These are phyloP conservation scores for Coemansia sp. DNA, from an alignment of 192 early-diverging fungal species.

Conservation along the genomic window DNA sequence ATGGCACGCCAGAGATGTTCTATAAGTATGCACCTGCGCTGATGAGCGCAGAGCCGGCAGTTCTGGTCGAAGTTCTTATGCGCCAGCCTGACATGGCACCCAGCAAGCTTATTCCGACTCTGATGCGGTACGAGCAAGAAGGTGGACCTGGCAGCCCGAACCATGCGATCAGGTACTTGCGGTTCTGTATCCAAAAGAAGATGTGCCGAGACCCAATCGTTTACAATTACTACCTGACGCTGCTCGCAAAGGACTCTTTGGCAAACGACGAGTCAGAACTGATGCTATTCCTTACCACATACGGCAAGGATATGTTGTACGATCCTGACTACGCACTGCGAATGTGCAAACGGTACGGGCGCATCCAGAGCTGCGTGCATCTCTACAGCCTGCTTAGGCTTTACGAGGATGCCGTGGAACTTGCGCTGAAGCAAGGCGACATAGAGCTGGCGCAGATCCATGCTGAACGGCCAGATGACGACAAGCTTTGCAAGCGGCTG, in stretches of 20 bases:
- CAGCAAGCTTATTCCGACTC: slow-evolving; percentile 80
- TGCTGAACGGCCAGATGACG: slow-evolving; percentile 90
- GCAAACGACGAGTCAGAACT: slow-evolving; percentile 66
- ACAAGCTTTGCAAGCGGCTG: slow-evolving; percentile 78
- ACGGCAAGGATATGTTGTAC: slow-evolving; percentile 77
- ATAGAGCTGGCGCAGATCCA: slow-evolving; percentile 88
- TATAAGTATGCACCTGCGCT: slow-evolving; percentile 87
- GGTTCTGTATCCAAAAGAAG: slow-evolving; percentile 74
- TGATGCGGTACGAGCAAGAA: slow-evolving; percentile 77
- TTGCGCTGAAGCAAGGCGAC: slow-evolving; percentile 83
- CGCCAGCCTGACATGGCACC: slow-evolving; percentile 79
- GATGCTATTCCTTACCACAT: slow-evolving; percentile 69
- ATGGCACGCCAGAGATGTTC: slow-evolving; percentile 77
- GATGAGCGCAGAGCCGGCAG: slow-evolving; percentile 82
- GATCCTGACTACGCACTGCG: slow-evolving; percentile 91
- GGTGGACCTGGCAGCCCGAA: slow-evolving; percentile 48
- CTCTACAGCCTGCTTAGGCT: slow-evolving; percentile 85
- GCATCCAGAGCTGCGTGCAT: slow-evolving; percentile 86
- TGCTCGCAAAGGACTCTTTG: slow-evolving; percentile 34
- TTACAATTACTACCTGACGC: slow-evolving; percentile 89
- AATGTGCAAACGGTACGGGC: slow-evolving; percentile 78
- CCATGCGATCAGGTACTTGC: slow-evolving; percentile 87
- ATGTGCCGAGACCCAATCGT: slow-evolving; percentile 83
- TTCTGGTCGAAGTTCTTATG: slow-evolving; percentile 86
- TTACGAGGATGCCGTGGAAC: slow-evolving; percentile 89